Base-by-base conservation (phyloP, 495 filamentous ascomycete genomes). In the Penicillium odoratum region DNA sequence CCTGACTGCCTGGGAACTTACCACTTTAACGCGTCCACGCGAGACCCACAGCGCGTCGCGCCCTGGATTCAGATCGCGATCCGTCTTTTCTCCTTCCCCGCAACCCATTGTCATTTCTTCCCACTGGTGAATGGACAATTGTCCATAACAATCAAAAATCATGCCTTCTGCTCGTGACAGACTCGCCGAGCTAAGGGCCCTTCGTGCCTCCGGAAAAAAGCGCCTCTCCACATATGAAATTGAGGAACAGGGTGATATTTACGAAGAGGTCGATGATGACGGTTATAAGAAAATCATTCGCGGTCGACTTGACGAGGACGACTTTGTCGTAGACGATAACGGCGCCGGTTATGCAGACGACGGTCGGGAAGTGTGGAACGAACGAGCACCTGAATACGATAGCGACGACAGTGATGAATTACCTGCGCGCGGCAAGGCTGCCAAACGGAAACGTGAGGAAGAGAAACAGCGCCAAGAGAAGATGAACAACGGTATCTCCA, bases 211-310 rank as follows among this genome's bases (percentile, higher is more conserved):
- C 10, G 94, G 94, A 68, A 96, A 96, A 78, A 97, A 91, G 69
- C 87, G 88, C 54, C 82, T 93, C 34, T 88, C 91, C 54, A 86
- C 84, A n/a, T 98, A 98, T 77, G 75, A 97, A 70, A 83, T 98
- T 56, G 83, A 89, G 70, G 86, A 97, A 53, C 89, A 88, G 64
- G 87, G 87, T 53, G 84, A 89, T 51, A 78, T 98, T 42, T 98
- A 97, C 75, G 93, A 97, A 55, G 93, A 96, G 70, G 92, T 98
- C 49, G 93, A 98, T 69, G 94, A 98, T 63, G 93, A 96, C 65
- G 88, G 89, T 48, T 98, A 98, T 80, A 97, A 96, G 74, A 94
- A 96, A 68, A 85, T 97, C 54, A 92, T 98, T 42, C 84, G 93
- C 38, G 85, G 88, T 45, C 88, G 95, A 21, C 80, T 98, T 45